Percentiles rank a stretch among this genome's conserved stretches.
Conservation (phyloP, 1,139 yeast genomes). For the Geotrichum klebahnii region DNA sequence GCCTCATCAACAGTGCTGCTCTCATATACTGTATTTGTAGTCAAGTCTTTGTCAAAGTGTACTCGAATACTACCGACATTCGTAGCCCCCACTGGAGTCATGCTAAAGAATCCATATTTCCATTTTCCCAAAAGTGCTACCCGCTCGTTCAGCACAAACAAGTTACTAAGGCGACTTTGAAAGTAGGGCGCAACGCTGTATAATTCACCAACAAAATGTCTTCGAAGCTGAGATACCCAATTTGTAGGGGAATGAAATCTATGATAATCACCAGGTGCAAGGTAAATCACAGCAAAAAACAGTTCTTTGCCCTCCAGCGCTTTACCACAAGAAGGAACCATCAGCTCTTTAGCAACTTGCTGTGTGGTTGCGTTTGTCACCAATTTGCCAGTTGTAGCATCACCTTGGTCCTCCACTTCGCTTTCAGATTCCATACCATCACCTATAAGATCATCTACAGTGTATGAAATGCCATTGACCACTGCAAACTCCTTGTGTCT, state of each 20-base stretch:
- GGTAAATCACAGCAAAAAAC: conserved; percentile 83
- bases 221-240: conserved; percentile 90
- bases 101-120: conserved; percentile 94
- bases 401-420: conserved; percentile 36
- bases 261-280: conserved; percentile 98
- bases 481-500: conserved; percentile 75
- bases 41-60: conserved; percentile 84
- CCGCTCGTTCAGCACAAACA: conserved; percentile 88
- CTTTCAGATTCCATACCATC: conserved; percentile 31
- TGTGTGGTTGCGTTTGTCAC: conserved; percentile 25
- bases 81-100: conserved; percentile 99
- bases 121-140: conserved; percentile 93
- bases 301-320: conserved; percentile 50
- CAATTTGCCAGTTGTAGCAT: conserved; percentile 31
- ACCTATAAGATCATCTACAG: conserved; percentile 67
- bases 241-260: conserved; percentile 93
- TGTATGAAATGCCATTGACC: conserved; percentile 67
- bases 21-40: conserved; percentile 71
- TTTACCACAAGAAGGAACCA: conserved; percentile 32
- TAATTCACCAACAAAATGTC: conserved; percentile 93
- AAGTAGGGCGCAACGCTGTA: conserved; percentile 96
- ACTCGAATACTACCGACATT: conserved; percentile 93
- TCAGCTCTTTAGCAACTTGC: conserved; percentile 30
- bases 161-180: conserved; percentile 77
- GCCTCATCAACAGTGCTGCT: conserved; percentile 31